Evolutionary conservation across 2,329 filamentous ascomycete genomes (phyloP).

Genomic region (Phialemonium atrogriseum): DNA sequence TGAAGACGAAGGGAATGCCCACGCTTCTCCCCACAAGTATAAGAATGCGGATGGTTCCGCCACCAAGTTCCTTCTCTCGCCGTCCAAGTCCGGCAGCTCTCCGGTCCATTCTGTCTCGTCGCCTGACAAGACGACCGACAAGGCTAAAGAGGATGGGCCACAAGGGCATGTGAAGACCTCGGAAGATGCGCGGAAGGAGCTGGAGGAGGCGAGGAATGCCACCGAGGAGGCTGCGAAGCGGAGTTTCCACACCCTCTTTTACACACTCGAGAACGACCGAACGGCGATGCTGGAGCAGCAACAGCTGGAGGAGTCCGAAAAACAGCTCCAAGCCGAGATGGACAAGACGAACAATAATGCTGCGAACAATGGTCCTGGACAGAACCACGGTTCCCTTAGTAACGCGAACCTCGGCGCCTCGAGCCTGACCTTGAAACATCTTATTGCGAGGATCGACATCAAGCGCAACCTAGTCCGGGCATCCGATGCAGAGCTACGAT

Average conservation of each 20-base stretch:
- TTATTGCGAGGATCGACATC: constrained; percentile 90
- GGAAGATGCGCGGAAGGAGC: constrained; percentile 84
- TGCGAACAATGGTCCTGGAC: constrained; percentile 36
- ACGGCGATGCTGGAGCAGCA: constrained; percentile 98
- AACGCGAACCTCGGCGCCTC: constrained; percentile 93
- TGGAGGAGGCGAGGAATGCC: constrained; percentile 86
- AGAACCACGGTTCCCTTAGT: constrained; percentile 81
- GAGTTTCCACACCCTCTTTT: constrained; percentile 89
- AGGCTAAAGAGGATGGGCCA: constrained; percentile 41
- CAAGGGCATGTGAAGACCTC: constrained; percentile 57
- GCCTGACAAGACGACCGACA: constrained; percentile 48
- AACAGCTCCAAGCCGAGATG: constrained; percentile 93
- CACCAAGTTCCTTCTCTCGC: constrained; percentile 55
- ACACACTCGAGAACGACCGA: constrained; percentile 89
- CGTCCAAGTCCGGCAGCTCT: constrained; percentile 61
- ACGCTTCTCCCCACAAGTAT: constrained; percentile 41
- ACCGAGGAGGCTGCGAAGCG: constrained; percentile 83
- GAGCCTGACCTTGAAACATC: constrained; percentile 90
- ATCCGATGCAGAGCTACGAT: constrained; percentile 85
- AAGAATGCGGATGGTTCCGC: constrained; percentile 40
- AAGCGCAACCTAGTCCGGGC: constrained; percentile 85
- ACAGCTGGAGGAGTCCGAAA: constrained; percentile 90
- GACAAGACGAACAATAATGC: constrained; percentile 53
- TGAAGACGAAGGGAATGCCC: constrained; percentile 46
- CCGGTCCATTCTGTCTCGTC: constrained; percentile 55